Evolutionary conservation across 257 asterid species (phyloP).

Genomic region (Linderniella brevidens): DNA sequence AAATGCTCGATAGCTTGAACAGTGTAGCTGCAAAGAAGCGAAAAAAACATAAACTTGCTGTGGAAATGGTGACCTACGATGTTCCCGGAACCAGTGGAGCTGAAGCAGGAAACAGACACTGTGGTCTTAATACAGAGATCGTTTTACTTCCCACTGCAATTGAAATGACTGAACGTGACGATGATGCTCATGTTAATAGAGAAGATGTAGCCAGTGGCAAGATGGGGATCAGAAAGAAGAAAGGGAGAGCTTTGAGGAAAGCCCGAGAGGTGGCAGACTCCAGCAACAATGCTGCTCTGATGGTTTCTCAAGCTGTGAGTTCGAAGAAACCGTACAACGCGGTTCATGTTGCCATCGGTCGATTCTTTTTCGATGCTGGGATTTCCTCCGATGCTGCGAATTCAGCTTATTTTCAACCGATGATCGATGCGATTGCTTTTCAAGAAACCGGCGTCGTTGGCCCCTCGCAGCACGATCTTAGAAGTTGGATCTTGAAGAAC

Average conservation of each 20-base stretch:
- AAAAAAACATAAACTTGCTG: slow-evolving; percentile 58
- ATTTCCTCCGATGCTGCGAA: slow-evolving; percentile 56
- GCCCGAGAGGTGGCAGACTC: slow-evolving; percentile 22
- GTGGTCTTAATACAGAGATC: slow-evolving; percentile 37
- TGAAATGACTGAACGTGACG: slow-evolving; percentile 41
- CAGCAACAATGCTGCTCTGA: slow-evolving; percentile 12
- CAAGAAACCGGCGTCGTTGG: slow-evolving; percentile 38
- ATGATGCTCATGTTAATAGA: slow-evolving; percentile 20
- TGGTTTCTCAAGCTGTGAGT: slow-evolving; percentile 16
- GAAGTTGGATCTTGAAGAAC: slow-evolving; percentile 57
- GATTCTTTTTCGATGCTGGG: slow-evolving; percentile 67
- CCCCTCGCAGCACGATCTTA: slow-evolving; percentile 70
- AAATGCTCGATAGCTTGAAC: slow-evolving; percentile 78
- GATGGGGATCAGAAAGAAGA: slow-evolving; percentile 46
- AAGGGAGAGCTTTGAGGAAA: slow-evolving; percentile 48
- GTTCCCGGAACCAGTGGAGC: slow-evolving; percentile 23
- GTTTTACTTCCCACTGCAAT: slow-evolving; percentile 52
- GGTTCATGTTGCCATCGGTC: slow-evolving; percentile 78
- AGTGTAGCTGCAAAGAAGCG: slow-evolving; percentile 64
- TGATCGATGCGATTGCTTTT: slow-evolving; percentile 76
- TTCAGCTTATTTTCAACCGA: slow-evolving; percentile 68
- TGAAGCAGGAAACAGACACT: slow-evolving; percentile 20
- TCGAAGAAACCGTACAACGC: slow-evolving; percentile 28
- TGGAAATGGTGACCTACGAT: slow-evolving; percentile 27
- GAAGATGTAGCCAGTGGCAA: slow-evolving; percentile 35